Evolutionary conservation across 352 stramenopile genomes (phyloP).

Genomic region (Globisporangium okanoganense): DNA sequence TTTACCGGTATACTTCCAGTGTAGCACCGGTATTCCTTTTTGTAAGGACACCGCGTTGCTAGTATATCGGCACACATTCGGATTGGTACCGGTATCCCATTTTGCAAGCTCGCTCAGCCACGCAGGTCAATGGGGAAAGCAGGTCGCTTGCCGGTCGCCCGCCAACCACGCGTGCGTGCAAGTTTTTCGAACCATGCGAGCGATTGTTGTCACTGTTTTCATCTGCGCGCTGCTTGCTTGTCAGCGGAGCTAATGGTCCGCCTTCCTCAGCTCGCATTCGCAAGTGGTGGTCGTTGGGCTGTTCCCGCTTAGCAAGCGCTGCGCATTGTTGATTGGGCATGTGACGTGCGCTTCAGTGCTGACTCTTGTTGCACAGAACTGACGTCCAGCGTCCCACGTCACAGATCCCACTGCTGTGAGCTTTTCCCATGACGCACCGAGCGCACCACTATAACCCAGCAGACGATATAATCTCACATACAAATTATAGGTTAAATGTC

Average conservation of each 20-base stretch:
- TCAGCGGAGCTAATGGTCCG: neutral
- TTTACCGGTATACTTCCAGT: too few species aligned
- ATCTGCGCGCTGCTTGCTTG: neutral
- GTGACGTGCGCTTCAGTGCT: neutral
- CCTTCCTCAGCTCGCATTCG: neutral
- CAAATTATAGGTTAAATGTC: neutral
- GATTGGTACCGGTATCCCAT: too few species aligned
- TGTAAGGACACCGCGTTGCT: too few species aligned
- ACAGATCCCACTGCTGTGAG: slow-evolving; percentile 8
- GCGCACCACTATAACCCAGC: too few species aligned
- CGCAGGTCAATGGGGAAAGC: too few species aligned
- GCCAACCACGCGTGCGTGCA: too few species aligned
- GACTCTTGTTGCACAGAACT: neutral
- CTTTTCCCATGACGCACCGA: slow-evolving; percentile 7
- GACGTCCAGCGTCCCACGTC: neutral
- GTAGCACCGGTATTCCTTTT: too few species aligned
- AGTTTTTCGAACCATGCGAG: neutral
- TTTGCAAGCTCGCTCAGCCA: too few species aligned
- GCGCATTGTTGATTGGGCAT: slow-evolving; percentile 7
- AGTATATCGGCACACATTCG: too few species aligned
- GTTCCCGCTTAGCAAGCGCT: slow-evolving; percentile 12
- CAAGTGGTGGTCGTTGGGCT: neutral
- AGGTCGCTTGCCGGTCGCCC: too few species aligned
- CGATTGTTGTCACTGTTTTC: neutral
- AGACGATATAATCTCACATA: neutral